Evolutionary conservation across 176 grass and related monocot species (phyloP).

Genomic region (Guadua angustifolia): DNA sequence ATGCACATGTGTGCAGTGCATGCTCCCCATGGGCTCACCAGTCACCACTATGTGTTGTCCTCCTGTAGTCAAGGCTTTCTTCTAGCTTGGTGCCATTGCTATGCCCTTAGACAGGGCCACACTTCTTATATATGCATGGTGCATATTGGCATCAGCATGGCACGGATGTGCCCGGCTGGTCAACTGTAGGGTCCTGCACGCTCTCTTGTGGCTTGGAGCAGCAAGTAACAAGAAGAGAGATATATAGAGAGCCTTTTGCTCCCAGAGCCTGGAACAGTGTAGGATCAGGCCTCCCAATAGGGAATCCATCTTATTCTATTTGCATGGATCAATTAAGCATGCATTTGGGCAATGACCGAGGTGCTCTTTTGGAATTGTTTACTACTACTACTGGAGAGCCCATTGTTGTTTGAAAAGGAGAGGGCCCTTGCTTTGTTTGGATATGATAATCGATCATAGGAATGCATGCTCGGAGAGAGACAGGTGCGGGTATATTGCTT

Average conservation of each 20-base stretch:
- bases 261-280: constrained; percentile 15
- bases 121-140: not conserved
- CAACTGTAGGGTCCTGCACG: constrained; percentile 29
- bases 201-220: constrained; percentile 11
- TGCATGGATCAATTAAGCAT: constrained; percentile 12
- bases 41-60: constrained; percentile 36
- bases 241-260: not conserved
- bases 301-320: constrained; percentile 21
- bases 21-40: constrained; percentile 4
- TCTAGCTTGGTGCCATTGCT: not conserved
- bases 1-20: not conserved
- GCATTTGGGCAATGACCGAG: constrained; percentile 6
- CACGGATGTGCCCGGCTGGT: not conserved
- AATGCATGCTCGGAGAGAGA: not conserved
- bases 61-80: not conserved
- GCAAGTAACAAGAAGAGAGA: not conserved
- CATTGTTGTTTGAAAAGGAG: constrained; percentile 30
- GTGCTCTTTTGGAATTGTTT: not conserved
- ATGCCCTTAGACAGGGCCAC: constrained; percentile 19
- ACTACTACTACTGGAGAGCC: not conserved
- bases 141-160: not conserved
- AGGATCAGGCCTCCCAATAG: not conserved
- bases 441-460: not conserved
- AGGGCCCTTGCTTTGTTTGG: not conserved
- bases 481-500: not conserved